phyloP scores from a whole-genome alignment of 306 rosid genomes.

The Ziziphus jujuba region DNA sequence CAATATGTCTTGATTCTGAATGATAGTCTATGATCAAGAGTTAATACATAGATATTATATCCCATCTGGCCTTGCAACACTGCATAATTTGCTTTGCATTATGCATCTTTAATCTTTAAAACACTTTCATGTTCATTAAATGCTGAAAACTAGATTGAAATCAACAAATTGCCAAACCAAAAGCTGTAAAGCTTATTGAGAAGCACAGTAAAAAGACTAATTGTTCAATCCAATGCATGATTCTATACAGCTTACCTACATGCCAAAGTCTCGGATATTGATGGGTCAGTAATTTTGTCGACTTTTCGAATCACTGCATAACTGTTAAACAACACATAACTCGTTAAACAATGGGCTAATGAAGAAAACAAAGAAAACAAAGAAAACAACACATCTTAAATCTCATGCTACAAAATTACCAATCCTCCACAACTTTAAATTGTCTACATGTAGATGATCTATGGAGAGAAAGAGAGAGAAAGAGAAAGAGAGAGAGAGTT shows the following conservation, averaged over 20 bases:
- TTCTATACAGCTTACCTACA: constrained; percentile 60
- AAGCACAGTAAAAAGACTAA: background rate
- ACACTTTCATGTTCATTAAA: background rate
- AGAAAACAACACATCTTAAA: background rate
- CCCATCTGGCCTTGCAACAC: too few species aligned
- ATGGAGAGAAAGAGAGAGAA: constrained; percentile 1
- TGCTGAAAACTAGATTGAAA: background rate
- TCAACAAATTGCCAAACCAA: background rate
- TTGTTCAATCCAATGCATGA: background rate
- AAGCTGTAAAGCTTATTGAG: background rate
- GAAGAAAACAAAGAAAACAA: too few species aligned
- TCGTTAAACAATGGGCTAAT: constrained; percentile 6
- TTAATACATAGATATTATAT: too few species aligned
- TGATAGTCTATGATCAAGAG: too few species aligned
- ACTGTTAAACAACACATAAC: constrained; percentile 51
- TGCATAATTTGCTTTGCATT: background rate
- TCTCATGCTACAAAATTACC: too few species aligned
- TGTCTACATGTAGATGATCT: background rate
- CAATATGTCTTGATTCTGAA: too few species aligned
- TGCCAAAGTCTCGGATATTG: constrained; percentile 59
- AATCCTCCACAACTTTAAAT: too few species aligned
- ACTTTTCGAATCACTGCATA: constrained; percentile 71
- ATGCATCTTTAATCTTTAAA: too few species aligned
- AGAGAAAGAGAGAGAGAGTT: background rate
- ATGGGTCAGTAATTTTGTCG: constrained; percentile 58